Evolutionary conservation across 768 basidiomycete species (phyloP), one percentile per base, ranked within the genome.

Genomic region (Rubroboletus satanas): DNA sequence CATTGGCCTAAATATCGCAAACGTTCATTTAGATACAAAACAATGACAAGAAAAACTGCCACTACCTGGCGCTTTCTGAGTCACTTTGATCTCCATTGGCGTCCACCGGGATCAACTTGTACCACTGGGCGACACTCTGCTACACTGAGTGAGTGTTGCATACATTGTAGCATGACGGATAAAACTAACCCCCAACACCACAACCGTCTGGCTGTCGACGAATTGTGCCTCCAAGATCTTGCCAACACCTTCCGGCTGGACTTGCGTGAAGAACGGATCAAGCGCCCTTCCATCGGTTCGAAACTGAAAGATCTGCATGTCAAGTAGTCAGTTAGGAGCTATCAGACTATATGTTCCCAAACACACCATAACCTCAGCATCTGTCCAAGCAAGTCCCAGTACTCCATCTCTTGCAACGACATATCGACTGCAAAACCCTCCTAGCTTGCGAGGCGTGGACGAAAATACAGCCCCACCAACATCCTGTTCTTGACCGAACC

Each of bases 321-420:
- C 23, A 38, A 39, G 5, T 7, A 7, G 17, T 56, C 15, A 64
- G 18, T 28, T 10, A 14, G 6, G 9, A n/a, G 5, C 5, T 10
- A 29, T 50, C 14, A 2, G 31, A n/a, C 1, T 3, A 31, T 1
- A 11, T 4, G 31, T 18, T 37, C 36, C 12, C 18, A 14, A 26
- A 59, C 69, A 26, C 29, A 71, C 69, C 61, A 52, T 17, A 45
- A 70, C 49, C 21, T 75, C 73, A 11, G 69, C 44, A 28, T 76
- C 69, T 5, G 79, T 75, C 84, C 84, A 85, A 14, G 70, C 71
- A 21, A 83, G 52, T 1, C 76, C 79, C 21, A 73, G 61, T 8
- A 80, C 54, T 18, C 58, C 70, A 39, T 66, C 70, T 21, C 54
- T 61, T 14, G 58, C 48, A 8, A 65, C 56, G 28, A 50, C 52